These are phyloP conservation scores for Solanum virginianum DNA, from an alignment of 257 asterid species.

Conservation along the genomic window DNA sequence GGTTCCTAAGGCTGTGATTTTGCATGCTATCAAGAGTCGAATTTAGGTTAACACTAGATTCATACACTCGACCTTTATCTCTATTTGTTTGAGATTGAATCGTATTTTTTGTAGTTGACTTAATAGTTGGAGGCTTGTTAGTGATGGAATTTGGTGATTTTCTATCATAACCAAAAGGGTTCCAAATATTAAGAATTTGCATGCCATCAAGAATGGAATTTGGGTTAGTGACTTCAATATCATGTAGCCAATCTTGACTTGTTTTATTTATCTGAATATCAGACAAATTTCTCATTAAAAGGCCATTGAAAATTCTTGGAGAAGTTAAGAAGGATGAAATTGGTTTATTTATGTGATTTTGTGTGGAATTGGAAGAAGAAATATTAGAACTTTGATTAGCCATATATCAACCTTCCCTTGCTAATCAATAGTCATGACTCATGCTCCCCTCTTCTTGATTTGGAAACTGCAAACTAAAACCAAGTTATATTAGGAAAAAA, in stretches of 20 bases:
- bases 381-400: constrained; percentile 21
- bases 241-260: background rate
- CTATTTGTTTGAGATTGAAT: background rate
- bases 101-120: background rate
- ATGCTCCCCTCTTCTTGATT: constrained; percentile 42
- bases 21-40: constrained; percentile 52
- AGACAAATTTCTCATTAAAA: constrained; percentile 24
- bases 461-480: constrained; percentile 10
- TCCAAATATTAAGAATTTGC: constrained; percentile 24
- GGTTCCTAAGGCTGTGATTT: constrained; percentile 31
- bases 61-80: background rate
- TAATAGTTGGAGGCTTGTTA: background rate
- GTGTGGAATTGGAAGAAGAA: constrained; percentile 16
- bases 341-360: constrained; percentile 27
- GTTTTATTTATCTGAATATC: constrained; percentile 14
- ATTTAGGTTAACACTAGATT: constrained; percentile 40
- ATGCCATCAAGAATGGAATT: constrained; percentile 61
- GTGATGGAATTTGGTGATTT: background rate
- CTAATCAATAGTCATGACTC: background rate
- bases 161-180: constrained; percentile 39
- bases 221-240: constrained; percentile 40
- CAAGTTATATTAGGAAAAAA: background rate
- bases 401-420: constrained; percentile 41
- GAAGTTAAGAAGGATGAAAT: constrained; percentile 53
- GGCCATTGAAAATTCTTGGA: constrained; percentile 53